These are phyloP conservation scores for Penicillium coprophilum DNA, from an alignment of 495 filamentous ascomycete genomes.

Conservation along the genomic window DNA sequence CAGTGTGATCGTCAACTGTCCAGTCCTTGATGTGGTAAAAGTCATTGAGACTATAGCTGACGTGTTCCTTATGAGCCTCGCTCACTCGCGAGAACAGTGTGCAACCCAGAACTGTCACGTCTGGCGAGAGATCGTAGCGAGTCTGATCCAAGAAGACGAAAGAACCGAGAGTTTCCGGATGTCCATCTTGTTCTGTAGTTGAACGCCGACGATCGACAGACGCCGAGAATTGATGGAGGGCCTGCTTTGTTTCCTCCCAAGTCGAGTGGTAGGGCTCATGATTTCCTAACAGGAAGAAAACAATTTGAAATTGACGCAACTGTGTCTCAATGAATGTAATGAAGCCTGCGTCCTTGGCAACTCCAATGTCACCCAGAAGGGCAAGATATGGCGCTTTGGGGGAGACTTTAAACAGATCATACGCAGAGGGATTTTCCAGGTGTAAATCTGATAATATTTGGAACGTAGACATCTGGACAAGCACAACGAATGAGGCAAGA, in stretches of 20 bases:
- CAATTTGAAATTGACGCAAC: slow-evolving; percentile 43
- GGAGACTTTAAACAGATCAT: slow-evolving; percentile 46
- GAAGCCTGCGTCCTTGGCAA: slow-evolving; percentile 38
- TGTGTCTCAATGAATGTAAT: slow-evolving; percentile 46
- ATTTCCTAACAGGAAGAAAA: slow-evolving; percentile 57
- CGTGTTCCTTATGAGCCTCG: slow-evolving; percentile 20
- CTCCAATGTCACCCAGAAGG: slow-evolving; percentile 59
- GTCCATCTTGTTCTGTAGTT: neutral
- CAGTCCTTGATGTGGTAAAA: slow-evolving; percentile 50
- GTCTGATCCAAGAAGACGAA: slow-evolving; percentile 30
- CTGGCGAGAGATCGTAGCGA: slow-evolving; percentile 27
- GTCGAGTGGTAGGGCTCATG: slow-evolving; percentile 54
- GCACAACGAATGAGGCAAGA: neutral
- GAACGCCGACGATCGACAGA: slow-evolving; percentile 12
- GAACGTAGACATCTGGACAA: slow-evolving; percentile 27
- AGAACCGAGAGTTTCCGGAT: slow-evolving; percentile 16
- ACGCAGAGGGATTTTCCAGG: slow-evolving; percentile 47
- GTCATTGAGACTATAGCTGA: slow-evolving; percentile 45
- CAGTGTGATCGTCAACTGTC: slow-evolving; percentile 45
- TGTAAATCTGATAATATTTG: slow-evolving; percentile 62
- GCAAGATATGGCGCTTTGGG: slow-evolving; percentile 51
- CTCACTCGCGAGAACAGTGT: slow-evolving; percentile 30
- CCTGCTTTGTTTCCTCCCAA: slow-evolving; percentile 35
- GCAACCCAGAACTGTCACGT: slow-evolving; percentile 41
- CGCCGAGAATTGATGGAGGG: slow-evolving; percentile 23